Conservation (phyloP, 2,329 filamentous ascomycete genomes). For the Lecanicillium sp. region DNA sequence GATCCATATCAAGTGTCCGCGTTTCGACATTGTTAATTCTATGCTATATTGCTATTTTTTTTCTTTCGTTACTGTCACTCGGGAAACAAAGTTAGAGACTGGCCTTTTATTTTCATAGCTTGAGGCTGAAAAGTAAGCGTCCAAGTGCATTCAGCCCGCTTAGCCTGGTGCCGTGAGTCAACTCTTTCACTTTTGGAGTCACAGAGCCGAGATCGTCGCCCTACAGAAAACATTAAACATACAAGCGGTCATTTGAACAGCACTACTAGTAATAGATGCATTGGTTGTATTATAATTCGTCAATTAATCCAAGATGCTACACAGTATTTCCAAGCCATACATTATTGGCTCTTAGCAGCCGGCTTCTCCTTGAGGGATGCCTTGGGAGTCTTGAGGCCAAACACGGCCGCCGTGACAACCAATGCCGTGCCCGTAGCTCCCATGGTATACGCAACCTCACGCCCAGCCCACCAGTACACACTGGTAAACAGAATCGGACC, state of each 20-base stretch:
- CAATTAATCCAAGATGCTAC: no score
- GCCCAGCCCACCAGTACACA: conserved; percentile 96
- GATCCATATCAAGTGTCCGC: conserved; percentile 19
- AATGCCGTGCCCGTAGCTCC: conserved; percentile 73
- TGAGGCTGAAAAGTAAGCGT: no score
- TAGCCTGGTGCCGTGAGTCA: no score
- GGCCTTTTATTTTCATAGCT: background rate
- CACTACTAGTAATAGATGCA: no score
- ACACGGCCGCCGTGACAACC: conserved; percentile 64
- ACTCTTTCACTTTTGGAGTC: no score
- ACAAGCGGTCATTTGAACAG: no score
- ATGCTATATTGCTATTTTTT: background rate
- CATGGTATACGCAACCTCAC: conserved; percentile 74
- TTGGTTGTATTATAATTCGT: no score
- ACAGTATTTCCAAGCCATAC: no score
- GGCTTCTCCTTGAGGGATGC: conserved; percentile 2
- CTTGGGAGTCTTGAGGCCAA: conserved; percentile 58
- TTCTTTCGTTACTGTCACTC: background rate
- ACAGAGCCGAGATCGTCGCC: no score
- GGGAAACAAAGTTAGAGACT: no score
- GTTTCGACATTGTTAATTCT: background rate
- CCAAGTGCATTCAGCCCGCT: no score
- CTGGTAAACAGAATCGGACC: conserved; percentile 89
- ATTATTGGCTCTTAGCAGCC: background rate
- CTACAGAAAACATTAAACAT: no score